Percentiles rank a stretch among this genome's conserved stretches.
These are phyloP conservation scores for Glutinoglossum americanum DNA, from an alignment of 495 filamentous ascomycete species.

Conservation along the genomic window DNA sequence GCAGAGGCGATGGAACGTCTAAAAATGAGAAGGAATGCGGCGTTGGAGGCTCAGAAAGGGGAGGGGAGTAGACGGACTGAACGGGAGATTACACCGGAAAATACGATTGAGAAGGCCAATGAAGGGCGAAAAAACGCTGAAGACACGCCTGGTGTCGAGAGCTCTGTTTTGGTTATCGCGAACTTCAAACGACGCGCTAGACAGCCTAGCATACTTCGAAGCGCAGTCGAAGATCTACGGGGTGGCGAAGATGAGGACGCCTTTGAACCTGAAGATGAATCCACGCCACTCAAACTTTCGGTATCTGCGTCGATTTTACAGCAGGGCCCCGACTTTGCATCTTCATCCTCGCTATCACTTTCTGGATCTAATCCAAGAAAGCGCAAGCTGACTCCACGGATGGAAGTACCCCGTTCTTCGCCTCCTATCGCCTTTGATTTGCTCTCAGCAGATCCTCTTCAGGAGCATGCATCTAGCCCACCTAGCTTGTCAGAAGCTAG, in stretches of 20 bases:
- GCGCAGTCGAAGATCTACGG: constrained; percentile 24
- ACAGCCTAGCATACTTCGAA: constrained; percentile 45
- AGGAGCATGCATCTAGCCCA: neutral
- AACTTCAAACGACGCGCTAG: constrained; percentile 44
- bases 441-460: neutral
- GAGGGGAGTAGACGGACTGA: neutral
- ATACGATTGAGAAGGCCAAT: neutral
- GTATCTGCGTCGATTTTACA: constrained; percentile 2
- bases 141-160: constrained; percentile 31
- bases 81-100: neutral
- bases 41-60: constrained; percentile 1
- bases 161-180: constrained; percentile 23
- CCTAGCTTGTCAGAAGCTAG: neutral
- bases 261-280: constrained; percentile 44
- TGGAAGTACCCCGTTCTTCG: constrained; percentile 15
- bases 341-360: neutral
- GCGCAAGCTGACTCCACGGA: constrained; percentile 14
- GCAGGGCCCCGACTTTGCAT: neutral
- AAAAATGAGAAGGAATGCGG: constrained; percentile 4
- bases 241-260: constrained; percentile 29
- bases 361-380: constrained; percentile 15
- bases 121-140: neutral
- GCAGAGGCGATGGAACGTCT: constrained; percentile 1
- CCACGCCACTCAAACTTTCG: constrained; percentile 34
- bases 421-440: constrained; percentile 3